Evolutionary conservation across 179 eudicot species (phyloP).

Genomic region (Silene noctiflora): DNA sequence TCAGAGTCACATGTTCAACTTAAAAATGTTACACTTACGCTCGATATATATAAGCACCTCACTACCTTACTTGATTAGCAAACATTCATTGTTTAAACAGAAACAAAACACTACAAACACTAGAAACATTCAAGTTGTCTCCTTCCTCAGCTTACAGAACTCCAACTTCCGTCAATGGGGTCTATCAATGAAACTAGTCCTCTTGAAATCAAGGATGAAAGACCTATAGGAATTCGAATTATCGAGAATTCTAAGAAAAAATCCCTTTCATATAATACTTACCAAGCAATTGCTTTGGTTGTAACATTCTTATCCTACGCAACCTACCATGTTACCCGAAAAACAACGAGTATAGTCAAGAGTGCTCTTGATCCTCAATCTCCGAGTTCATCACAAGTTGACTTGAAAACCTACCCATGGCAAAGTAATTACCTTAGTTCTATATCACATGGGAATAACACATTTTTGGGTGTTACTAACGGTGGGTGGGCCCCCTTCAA

Average conservation of each 20-base stretch:
- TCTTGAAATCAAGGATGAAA: constrained; percentile 30
- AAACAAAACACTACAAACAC: no score
- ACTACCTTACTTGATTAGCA: no score
- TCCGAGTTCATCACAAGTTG: background rate
- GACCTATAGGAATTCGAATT: constrained; percentile 50
- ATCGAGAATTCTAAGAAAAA: constrained; percentile 45
- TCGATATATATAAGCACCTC: no score
- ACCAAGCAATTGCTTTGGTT: constrained; percentile 65
- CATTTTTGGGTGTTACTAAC: constrained; percentile 30
- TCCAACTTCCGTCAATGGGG: constrained; percentile 36
- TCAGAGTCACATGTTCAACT: no score
- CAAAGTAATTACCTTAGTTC: no score
- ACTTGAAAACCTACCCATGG: no score
- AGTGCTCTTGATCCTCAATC: constrained; percentile 74
- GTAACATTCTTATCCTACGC: constrained; percentile 72
- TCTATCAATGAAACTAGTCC: constrained; percentile 31
- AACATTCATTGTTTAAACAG: no score
- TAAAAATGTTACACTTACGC: no score
- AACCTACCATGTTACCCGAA: constrained; percentile 68
- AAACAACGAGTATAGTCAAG: constrained; percentile 21
- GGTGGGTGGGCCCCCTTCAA: constrained; percentile 83
- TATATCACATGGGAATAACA: background rate
- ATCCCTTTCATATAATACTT: constrained; percentile 52
- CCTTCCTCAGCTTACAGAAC: no score
- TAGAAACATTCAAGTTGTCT: no score